These are phyloP conservation scores for Tardiomyces depauwii DNA, from an alignment of 1,139 yeast species.

Conservation along the genomic window DNA sequence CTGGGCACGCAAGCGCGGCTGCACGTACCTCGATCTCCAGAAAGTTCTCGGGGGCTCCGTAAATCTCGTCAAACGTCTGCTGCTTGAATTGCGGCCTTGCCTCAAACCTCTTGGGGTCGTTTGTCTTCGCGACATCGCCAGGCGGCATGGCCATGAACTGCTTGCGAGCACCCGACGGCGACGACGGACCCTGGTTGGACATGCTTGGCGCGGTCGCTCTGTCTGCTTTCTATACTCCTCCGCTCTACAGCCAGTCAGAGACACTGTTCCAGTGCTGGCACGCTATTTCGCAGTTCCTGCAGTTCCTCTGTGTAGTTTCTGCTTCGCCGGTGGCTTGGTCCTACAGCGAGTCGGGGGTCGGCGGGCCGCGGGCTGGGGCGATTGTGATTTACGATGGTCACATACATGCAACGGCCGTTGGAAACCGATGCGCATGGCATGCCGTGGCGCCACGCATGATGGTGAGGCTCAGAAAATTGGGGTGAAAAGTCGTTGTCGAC, in stretches of 20 bases:
- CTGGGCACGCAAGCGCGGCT: too few relatives aligned
- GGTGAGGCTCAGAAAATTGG: background rate
- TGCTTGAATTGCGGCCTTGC: conserved; percentile 13
- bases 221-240: too few relatives aligned
- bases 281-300: too few relatives aligned
- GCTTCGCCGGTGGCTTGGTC: too few relatives aligned
- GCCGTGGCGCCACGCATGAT: background rate
- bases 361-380: too few relatives aligned
- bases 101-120: background rate
- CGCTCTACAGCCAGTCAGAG: too few relatives aligned
- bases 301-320: too few relatives aligned
- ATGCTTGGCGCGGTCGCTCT: too few relatives aligned
- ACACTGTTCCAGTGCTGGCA: too few relatives aligned
- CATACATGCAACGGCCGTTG: too few relatives aligned
- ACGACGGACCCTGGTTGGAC: background rate
- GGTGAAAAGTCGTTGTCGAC: background rate
- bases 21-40: conserved; percentile 67
- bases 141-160: background rate
- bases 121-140: background rate
- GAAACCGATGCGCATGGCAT: background rate
- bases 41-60: conserved; percentile 92
- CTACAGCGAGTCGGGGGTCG: too few relatives aligned
- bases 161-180: background rate
- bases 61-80: conserved; percentile 71
- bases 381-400: too few relatives aligned